Conservation (phyloP, 257 asterid species). For the Solanum etuberosum region DNA sequence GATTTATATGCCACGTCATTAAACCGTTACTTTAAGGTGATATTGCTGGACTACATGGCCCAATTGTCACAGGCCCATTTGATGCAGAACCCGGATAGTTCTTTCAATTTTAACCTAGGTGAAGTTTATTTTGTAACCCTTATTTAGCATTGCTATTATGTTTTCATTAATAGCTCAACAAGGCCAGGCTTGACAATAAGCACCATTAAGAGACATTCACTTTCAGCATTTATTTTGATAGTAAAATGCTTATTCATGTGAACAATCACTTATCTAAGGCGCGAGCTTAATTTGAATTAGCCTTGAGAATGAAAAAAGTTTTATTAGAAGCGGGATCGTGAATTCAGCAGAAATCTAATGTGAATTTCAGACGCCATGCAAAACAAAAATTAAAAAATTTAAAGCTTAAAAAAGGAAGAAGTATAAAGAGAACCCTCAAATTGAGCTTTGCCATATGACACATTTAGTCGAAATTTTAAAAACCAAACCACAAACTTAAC, state of each 20-base stretch:
- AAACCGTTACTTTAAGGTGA: neutral
- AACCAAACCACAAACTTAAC: neutral
- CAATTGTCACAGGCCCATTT: neutral
- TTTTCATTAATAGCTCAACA: neutral
- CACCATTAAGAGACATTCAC: neutral
- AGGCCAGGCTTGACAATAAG: too few relatives aligned
- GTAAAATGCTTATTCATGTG: neutral
- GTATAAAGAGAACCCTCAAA: neutral
- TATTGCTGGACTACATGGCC: neutral
- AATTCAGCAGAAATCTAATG: neutral
- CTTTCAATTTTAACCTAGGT: neutral
- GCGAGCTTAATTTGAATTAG: neutral
- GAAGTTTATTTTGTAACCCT: neutral
- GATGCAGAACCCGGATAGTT: neutral
- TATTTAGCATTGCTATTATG: neutral
- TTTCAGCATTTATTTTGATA: neutral
- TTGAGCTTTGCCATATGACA: neutral
- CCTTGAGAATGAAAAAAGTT: neutral
- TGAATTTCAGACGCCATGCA: neutral
- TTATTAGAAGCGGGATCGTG: neutral
- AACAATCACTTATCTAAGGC: neutral
- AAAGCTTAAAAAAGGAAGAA: neutral
- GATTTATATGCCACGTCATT: neutral
- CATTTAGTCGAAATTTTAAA: neutral
- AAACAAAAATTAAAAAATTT: neutral